Evolutionary conservation across 1,284 basidiomycete species (phyloP).

Genomic region (Ceratorhiza oryzae-sativae): DNA sequence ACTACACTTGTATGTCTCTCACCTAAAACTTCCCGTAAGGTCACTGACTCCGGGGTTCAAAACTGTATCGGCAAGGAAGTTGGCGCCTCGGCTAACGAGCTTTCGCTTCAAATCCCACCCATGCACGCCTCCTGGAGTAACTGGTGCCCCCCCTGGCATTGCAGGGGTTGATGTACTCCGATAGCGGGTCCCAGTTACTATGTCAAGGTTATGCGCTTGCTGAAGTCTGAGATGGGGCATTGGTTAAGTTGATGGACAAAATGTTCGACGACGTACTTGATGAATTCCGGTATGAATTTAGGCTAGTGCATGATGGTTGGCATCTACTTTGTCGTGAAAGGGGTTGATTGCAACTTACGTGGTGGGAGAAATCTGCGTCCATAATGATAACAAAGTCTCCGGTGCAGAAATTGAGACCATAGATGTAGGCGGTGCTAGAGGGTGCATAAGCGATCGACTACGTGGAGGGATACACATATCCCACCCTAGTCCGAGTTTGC

Average conservation of each 20-base stretch:
- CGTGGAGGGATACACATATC: background rate
- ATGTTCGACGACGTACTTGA: constrained; percentile 58
- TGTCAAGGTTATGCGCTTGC: constrained; percentile 80
- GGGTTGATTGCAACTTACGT: constrained; percentile 61
- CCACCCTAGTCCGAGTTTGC: constrained; percentile 89
- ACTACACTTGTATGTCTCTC: constrained; percentile 46
- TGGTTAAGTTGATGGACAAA: background rate
- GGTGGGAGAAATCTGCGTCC: constrained; percentile 96
- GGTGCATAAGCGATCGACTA: constrained; percentile 16
- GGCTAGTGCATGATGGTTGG: constrained; percentile 58
- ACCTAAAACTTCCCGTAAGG: constrained; percentile 88
- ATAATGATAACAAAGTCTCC: constrained; percentile 97
- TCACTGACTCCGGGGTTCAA: constrained; percentile 85
- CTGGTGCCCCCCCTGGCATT: constrained; percentile 52
- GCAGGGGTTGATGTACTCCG: constrained; percentile 63
- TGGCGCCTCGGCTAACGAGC: constrained; percentile 83
- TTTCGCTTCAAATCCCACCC: constrained; percentile 91
- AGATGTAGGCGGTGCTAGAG: constrained; percentile 85
- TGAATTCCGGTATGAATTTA: constrained; percentile 89
- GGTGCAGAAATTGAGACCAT: constrained; percentile 85
- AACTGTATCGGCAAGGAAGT: constrained; percentile 84
- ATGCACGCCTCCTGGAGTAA: constrained; percentile 79
- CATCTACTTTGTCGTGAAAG: background rate
- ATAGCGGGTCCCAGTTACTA: constrained; percentile 93
- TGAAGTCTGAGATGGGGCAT: constrained; percentile 63